Percentiles rank a stretch among this genome's conserved stretches.
Evolutionary conservation across 495 filamentous ascomycete species (phyloP).

Genomic region (Letharia columbiana): DNA sequence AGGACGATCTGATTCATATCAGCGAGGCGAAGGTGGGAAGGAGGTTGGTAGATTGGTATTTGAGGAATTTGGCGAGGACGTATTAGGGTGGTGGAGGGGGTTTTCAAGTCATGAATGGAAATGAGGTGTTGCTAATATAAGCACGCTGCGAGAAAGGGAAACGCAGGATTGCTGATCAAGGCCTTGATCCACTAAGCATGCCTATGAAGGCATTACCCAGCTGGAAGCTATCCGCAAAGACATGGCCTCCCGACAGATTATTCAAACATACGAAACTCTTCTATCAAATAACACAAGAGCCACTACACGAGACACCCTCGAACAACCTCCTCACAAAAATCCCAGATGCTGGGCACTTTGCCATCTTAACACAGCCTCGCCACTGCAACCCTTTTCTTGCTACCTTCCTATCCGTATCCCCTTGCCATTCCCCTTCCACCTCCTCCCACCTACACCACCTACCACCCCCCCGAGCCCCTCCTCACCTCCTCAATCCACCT

Average conservation of each 20-base stretch:
- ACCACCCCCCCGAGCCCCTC: background rate
- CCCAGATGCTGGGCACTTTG: too few relatives aligned
- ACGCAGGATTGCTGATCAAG: background rate
- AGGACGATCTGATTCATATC: slow-evolving; percentile 95
- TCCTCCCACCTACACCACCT: background rate
- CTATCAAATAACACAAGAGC: background rate
- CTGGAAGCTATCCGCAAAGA: background rate
- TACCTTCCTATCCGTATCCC: background rate
- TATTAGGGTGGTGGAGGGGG: slow-evolving; percentile 43
- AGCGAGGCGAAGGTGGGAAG: slow-evolving; percentile 97
- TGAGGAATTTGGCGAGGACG: slow-evolving; percentile 88
- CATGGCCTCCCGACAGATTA: background rate
- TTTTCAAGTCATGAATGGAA: background rate
- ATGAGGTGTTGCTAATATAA: background rate
- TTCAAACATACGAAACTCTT: background rate
- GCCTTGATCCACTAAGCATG: background rate
- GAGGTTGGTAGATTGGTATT: slow-evolving; percentile 96
- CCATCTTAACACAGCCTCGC: background rate
- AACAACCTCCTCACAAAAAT: background rate
- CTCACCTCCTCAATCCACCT: slow-evolving; percentile 9
- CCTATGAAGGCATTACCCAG: background rate
- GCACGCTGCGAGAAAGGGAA: background rate
- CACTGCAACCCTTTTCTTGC: background rate
- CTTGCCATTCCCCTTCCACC: background rate
- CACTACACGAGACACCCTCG: background rate